phyloP scores from a whole-genome alignment of 2,329 filamentous ascomycete species.

The Stemphylium vesicarium region DNA sequence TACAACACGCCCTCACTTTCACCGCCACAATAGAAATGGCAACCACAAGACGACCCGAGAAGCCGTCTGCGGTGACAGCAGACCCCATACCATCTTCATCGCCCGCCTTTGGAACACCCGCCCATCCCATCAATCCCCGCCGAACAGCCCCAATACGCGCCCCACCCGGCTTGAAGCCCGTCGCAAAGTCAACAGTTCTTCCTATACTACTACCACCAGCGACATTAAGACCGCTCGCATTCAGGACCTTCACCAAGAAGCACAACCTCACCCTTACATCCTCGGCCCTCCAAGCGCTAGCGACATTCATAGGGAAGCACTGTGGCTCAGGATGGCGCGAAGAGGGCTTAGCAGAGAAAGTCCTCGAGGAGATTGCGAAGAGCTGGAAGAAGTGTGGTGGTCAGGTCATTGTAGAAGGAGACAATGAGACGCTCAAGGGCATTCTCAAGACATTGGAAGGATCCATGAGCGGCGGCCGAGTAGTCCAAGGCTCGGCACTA shows the following conservation, averaged over 20 bases:
- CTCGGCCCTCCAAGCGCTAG: constrained; percentile 81
- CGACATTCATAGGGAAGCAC: constrained; percentile 87
- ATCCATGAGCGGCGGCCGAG: constrained; percentile 84
- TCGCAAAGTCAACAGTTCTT: constrained; percentile 68
- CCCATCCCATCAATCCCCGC: constrained; percentile 73
- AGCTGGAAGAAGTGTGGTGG: constrained; percentile 90
- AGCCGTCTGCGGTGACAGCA: constrained; percentile 36
- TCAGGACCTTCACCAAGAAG: constrained; percentile 96
- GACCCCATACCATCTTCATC: constrained; percentile 84
- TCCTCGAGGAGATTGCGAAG: constrained; percentile 89
- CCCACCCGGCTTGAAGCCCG: constrained; percentile 59
- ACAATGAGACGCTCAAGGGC: constrained; percentile 70
- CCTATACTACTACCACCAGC: constrained; percentile 88
- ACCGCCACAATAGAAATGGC: constrained; percentile 27
- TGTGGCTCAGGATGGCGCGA: constrained; percentile 97
- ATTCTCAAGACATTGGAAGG: constrained; percentile 86
- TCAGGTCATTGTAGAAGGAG: constrained; percentile 88
- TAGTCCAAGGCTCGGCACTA: constrained; percentile 63
- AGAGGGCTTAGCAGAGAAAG: constrained; percentile 88
- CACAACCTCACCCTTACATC: constrained; percentile 93
- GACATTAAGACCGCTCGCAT: constrained; percentile 86
- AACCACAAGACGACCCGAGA: constrained; percentile 38
- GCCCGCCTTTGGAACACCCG: constrained; percentile 86
- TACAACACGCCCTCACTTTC: constrained; percentile 4
- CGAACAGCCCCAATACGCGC: constrained; percentile 50